phyloP scores from a whole-genome alignment of 805 yeast genomes.

The Candida odintsovae region DNA sequence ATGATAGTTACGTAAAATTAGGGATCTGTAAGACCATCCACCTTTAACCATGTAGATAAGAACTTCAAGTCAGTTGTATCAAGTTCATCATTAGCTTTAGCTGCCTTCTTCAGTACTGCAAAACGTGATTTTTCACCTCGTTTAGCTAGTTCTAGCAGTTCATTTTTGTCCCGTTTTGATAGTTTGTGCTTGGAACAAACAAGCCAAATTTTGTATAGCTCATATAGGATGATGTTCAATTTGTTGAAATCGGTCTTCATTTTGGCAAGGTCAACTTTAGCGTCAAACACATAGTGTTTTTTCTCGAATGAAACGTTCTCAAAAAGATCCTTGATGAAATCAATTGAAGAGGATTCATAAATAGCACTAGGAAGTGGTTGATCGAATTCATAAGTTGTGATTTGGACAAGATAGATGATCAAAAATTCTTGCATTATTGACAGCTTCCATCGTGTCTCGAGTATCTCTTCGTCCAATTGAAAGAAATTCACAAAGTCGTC shows the following conservation, averaged over 20 bases:
- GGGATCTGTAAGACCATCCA: neutral
- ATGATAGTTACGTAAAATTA: neutral
- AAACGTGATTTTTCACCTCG: slow-evolving; percentile 9
- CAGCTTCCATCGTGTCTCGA: slow-evolving; percentile 3
- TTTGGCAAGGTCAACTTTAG: slow-evolving; percentile 1
- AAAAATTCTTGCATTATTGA: slow-evolving; percentile 5
- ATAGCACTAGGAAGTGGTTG: slow-evolving; percentile 5
- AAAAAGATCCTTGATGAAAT: slow-evolving; percentile 8
- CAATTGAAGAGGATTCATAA: neutral
- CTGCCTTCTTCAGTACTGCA: neutral
- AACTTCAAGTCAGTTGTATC: neutral
- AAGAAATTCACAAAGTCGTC: slow-evolving; percentile 15
- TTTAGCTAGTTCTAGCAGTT: slow-evolving; percentile 6
- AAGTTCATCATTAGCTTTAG: neutral
- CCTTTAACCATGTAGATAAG: neutral
- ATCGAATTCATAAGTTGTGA: slow-evolving; percentile 12
- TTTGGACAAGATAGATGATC: slow-evolving; percentile 8
- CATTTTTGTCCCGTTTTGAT: neutral
- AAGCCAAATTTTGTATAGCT: slow-evolving; percentile 14
- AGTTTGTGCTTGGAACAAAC: slow-evolving; percentile 2
- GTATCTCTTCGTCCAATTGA: slow-evolving; percentile 6
- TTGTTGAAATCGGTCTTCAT: slow-evolving; percentile 10
- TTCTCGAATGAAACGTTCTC: slow-evolving; percentile 8
- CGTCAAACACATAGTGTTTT: slow-evolving; percentile 5
- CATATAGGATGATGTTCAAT: slow-evolving; percentile 7